Evolutionary conservation across 345 rosid species (phyloP).

Genomic region (Clarkia xantiana): DNA sequence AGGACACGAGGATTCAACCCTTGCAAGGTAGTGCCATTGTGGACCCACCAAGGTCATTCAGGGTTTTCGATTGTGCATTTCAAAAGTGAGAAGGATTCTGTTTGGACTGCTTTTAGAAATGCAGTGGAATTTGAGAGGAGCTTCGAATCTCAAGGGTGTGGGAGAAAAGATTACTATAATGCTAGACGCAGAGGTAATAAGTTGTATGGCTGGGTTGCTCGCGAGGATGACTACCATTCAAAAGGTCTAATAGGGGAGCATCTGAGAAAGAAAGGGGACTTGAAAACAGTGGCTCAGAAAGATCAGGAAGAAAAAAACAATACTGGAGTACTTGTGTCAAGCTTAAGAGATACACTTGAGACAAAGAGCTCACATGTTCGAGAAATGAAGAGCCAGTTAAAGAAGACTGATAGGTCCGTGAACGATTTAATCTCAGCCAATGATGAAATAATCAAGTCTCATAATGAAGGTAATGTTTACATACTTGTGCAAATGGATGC

Average conservation of each 20-base stretch:
- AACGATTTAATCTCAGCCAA: slow-evolving; percentile 16
- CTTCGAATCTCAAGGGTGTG: slow-evolving; percentile 21
- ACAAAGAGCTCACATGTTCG: slow-evolving; percentile 16
- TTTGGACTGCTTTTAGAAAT: slow-evolving; percentile 38
- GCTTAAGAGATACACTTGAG: slow-evolving; percentile 29
- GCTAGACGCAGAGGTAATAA: slow-evolving; percentile 18
- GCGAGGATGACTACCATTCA: slow-evolving; percentile 34
- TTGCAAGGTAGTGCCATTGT: slow-evolving; percentile 40
- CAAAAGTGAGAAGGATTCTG: slow-evolving; percentile 11
- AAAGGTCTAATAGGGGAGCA: slow-evolving; percentile 22
- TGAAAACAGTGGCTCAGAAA: slow-evolving; percentile 34
- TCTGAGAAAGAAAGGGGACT: slow-evolving; percentile 37
- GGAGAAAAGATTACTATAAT: slow-evolving; percentile 31
- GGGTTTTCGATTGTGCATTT: slow-evolving; percentile 63
- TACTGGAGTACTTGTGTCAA: slow-evolving; percentile 20
- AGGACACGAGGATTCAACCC: slow-evolving; percentile 44
- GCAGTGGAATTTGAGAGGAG: slow-evolving; percentile 48
- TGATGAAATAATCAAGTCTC: slow-evolving; percentile 20
- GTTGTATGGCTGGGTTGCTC: slow-evolving; percentile 59
- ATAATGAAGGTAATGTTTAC: slow-evolving; percentile 38
- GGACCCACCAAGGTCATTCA: slow-evolving; percentile 40
- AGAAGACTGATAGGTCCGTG: slow-evolving; percentile 16
- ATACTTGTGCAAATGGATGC: neutral
- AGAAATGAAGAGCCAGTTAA: slow-evolving; percentile 30
- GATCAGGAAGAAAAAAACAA: slow-evolving; percentile 37